These are phyloP conservation scores for Crithidia mellificae DNA, from an alignment of 208 protist species.

Conservation along the genomic window DNA sequence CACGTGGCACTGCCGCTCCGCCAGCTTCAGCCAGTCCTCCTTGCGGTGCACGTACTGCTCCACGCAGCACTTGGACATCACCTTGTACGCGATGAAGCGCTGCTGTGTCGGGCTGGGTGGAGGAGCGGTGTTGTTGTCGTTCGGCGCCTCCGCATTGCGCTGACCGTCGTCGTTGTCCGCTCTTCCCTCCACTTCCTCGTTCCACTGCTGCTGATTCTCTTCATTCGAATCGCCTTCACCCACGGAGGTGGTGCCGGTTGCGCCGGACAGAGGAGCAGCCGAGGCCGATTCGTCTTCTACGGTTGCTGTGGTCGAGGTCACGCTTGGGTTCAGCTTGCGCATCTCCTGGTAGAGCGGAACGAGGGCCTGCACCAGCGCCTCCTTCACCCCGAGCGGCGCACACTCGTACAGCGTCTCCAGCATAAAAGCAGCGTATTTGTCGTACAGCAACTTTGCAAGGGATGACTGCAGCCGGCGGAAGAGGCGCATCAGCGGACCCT, in stretches of 20 bases:
- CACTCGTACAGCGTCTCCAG: constrained; percentile 82
- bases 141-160: too few species aligned
- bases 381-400: constrained; percentile 66
- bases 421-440: constrained; percentile 75
- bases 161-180: not conserved
- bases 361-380: constrained; percentile 70
- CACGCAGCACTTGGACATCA: constrained; percentile 87
- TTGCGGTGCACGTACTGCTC: constrained; percentile 86
- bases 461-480: constrained; percentile 59
- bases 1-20: constrained; percentile 76
- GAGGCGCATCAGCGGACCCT: constrained; percentile 44
- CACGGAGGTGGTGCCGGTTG: too few species aligned
- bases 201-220: not conserved
- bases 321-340: constrained; percentile 3
- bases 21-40: constrained; percentile 83
- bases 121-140: not conserved
- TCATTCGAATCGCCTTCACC: not conserved
- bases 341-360: constrained; percentile 65
- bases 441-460: constrained; percentile 43
- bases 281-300: too few species aligned
- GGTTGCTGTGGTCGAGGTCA: not conserved
- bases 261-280: too few species aligned
- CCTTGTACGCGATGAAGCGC: constrained; percentile 73
- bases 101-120: constrained; percentile 29
- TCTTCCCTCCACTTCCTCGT: not conserved